These are phyloP conservation scores for Tolypocladium sp. DNA, from an alignment of 2,329 filamentous ascomycete species.

Conservation along the genomic window DNA sequence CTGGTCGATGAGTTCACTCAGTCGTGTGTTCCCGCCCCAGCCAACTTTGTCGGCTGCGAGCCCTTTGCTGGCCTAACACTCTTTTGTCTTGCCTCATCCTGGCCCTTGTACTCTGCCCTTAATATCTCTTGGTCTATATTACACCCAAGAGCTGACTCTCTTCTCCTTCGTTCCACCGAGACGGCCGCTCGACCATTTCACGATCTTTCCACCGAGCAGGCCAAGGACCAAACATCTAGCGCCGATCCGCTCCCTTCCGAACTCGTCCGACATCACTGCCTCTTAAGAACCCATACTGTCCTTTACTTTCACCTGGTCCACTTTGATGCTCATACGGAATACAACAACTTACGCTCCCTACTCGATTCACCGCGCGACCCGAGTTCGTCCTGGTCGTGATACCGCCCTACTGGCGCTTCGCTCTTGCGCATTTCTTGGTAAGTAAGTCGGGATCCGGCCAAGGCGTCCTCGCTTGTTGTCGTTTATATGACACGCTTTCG, in stretches of 20 bases:
- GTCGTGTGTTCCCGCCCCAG: not conserved
- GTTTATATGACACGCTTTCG: not conserved
- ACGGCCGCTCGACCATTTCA: not conserved
- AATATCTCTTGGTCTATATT: not conserved
- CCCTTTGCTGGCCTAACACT: slow-evolving; percentile 1
- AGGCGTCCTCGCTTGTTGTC: not conserved
- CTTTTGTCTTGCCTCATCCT: not conserved
- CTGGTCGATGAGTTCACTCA: not conserved
- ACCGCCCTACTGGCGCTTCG: not conserved
- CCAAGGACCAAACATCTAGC: not conserved
- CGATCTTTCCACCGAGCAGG: not conserved
- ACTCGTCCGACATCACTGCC: not conserved
- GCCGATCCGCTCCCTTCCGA: not conserved
- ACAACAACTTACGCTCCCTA: too few species aligned
- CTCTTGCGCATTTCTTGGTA: not conserved
- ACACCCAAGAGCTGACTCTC: not conserved
- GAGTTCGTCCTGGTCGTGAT: not conserved
- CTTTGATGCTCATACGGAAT: not conserved
- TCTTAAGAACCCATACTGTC: not conserved
- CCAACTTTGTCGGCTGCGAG: not conserved
- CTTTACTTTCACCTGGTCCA: not conserved
- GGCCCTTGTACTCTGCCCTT: not conserved
- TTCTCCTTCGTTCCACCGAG: not conserved
- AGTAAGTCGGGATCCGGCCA: not conserved
- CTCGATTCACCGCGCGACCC: not conserved